phyloP scores from a whole-genome alignment of 495 filamentous ascomycete genomes.

The Penicillium waksmanii region DNA sequence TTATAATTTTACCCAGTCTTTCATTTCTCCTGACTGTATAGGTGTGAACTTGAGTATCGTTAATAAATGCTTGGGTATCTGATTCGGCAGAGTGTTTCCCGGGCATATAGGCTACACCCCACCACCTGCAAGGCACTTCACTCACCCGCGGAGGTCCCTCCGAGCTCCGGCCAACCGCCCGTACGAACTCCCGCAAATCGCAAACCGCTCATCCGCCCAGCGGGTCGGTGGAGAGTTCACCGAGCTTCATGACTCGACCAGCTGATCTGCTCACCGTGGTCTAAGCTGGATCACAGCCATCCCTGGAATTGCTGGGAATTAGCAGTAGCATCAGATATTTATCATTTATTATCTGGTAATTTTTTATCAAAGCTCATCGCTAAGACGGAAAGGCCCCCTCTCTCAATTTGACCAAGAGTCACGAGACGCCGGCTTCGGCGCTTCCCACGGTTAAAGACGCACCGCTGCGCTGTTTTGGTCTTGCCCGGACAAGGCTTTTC shows the following conservation, averaged over 20 bases:
- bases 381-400: neutral
- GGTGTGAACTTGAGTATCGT: no score
- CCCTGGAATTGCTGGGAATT: neutral
- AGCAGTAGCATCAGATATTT: neutral
- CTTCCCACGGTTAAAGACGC: slow-evolving; percentile 28
- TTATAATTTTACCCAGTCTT: no score
- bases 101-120: neutral
- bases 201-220: slow-evolving; percentile 9
- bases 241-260: slow-evolving; percentile 1
- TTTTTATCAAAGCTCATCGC: neutral
- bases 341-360: neutral
- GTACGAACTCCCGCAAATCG: slow-evolving; percentile 28
- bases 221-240: slow-evolving; percentile 24
- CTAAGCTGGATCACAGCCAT: neutral
- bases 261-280: neutral
- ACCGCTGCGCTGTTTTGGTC: slow-evolving; percentile 4
- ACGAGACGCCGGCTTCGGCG: slow-evolving; percentile 42
- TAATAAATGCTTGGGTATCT: no score
- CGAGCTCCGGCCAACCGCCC: slow-evolving; percentile 27
- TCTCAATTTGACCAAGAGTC: neutral
- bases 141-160: slow-evolving; percentile 11
- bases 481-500: slow-evolving; percentile 41
- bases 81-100: slow-evolving; percentile 27
- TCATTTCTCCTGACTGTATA: no score
- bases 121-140: neutral